Evolutionary conservation across 768 basidiomycete species (phyloP).

Genomic region (Tephrocybe sp.): DNA sequence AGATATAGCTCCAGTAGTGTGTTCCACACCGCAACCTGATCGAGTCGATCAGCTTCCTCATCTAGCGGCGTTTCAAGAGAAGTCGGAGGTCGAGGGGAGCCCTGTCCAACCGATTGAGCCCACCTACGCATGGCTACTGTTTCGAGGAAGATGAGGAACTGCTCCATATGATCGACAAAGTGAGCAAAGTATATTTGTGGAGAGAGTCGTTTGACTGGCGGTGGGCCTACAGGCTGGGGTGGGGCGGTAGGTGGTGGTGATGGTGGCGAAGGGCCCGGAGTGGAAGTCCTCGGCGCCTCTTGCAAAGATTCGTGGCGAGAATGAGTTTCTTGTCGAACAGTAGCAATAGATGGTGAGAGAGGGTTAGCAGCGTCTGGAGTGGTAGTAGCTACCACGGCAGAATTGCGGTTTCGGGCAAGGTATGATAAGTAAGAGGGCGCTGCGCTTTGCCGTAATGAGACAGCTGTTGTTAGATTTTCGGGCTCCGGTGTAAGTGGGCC

Average conservation of each 20-base stretch:
- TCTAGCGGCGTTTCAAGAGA: conserved; percentile 28
- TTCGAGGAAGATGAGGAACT: conserved; percentile 88
- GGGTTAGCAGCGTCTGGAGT: conserved; percentile 38
- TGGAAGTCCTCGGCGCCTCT: conserved; percentile 27
- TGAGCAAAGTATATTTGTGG: conserved; percentile 90
- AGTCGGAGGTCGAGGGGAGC: conserved; percentile 11
- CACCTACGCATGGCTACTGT: conserved; percentile 77
- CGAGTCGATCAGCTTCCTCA: conserved; percentile 52
- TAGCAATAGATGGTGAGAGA: conserved; percentile 47
- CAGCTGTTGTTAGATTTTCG: conserved; percentile 30
- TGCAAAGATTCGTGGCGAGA: conserved; percentile 37
- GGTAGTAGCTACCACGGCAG: conserved; percentile 37
- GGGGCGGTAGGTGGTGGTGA: conserved; percentile 30
- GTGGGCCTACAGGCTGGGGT: conserved; percentile 17
- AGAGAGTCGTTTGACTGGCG: conserved; percentile 59
- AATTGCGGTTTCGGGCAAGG: conserved; percentile 66
- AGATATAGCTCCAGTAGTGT: conserved; percentile 73
- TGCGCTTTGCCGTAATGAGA: conserved; percentile 26
- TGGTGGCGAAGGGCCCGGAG: conserved; percentile 30
- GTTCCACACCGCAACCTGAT: conserved; percentile 20
- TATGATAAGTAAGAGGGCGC: conserved; percentile 76
- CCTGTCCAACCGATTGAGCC: conserved; percentile 57
- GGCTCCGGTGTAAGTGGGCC: conserved; percentile 42
- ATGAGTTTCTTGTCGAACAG: conserved; percentile 35
- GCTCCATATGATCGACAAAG: conserved; percentile 83